Evolutionary conservation across 768 basidiomycete species (phyloP), one percentile per base, ranked within the genome.

Genomic region (Rhizopogon vinicolor): DNA sequence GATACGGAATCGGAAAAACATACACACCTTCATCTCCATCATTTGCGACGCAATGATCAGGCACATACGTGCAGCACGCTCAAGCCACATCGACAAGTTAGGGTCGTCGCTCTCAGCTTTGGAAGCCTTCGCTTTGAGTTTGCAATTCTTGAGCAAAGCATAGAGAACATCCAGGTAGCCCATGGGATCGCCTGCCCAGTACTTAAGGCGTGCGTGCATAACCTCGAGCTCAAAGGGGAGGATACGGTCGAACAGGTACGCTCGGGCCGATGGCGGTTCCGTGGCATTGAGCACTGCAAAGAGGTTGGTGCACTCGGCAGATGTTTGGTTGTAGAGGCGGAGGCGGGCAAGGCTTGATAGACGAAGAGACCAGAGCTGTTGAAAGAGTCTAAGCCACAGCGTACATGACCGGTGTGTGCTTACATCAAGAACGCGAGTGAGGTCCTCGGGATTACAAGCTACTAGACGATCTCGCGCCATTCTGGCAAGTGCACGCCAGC

Each of bases 401-500:
- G 28, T 7, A 44, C 18, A 16, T 14, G 8, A 37, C 35, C 22
- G 14, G 19, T 16, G 22, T 37, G 14, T 42, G 70, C 87, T 75
- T 69, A 90, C 90, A 44, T 81, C 83, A 31, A 93, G 75, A 54
- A 92, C 79, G 56, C 80, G 75, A 8, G 66, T 65, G 45, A 91
- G 60, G 54, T 91, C 86, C 59, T 84, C 83, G 0, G 91, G 88
- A 60, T 87, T 78, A 49, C 87, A 75, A 16, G 78, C 75, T 19
- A 92, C 83, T 52, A 93, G 80, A 33, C 84, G 77, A 67, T 93
- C 91, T 64, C 87, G 80, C 35, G 91, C 89, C 87, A 91, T 90
- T 59, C 75, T 79, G n/a, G 91, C 91, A 53, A 93, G 64, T 1
- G 91, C 83, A 52, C 91, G 78, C 91, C 91, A 93, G 65, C 86